Evolutionary conservation across 306 rosid species (phyloP).

Genomic region (Inga laurina): DNA sequence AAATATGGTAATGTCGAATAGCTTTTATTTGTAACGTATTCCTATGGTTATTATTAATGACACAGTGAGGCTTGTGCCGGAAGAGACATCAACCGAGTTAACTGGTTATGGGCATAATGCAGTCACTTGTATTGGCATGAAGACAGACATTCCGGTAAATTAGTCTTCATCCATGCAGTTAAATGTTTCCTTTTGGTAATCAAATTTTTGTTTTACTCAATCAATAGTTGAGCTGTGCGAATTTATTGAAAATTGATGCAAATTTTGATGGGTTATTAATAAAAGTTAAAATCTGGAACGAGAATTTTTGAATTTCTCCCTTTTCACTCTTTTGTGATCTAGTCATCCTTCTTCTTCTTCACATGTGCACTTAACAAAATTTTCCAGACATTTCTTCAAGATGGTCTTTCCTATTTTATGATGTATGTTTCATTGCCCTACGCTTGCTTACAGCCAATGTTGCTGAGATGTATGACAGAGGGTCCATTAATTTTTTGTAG

Average conservation of each 20-base stretch:
- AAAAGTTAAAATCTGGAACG: conserved; percentile 5
- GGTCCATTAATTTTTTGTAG: conserved; percentile 25
- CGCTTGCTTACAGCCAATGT: conserved; percentile 31
- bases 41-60: conserved; percentile 24
- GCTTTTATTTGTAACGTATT: conserved; percentile 11
- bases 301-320: neutral
- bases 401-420: conserved; percentile 39
- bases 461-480: conserved; percentile 23
- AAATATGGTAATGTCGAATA: neutral
- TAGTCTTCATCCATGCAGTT: conserved; percentile 22
- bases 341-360: neutral
- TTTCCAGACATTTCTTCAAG: conserved; percentile 26
- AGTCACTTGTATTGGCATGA: conserved; percentile 94
- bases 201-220: neutral
- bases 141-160: conserved; percentile 85
- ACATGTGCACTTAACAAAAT: conserved; percentile 19
- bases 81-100: conserved; percentile 66
- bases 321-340: conserved; percentile 9
- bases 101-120: conserved; percentile 90
- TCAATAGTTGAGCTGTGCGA: neutral
- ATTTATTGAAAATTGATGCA: conserved; percentile 9
- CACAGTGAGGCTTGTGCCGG: conserved; percentile 96
- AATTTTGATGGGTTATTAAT: neutral
- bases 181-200: neutral
- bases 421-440: conserved; percentile 31